These are phyloP conservation scores for Leccinum rimulosum DNA, from an alignment of 768 basidiomycete species.

Conservation along the genomic window DNA sequence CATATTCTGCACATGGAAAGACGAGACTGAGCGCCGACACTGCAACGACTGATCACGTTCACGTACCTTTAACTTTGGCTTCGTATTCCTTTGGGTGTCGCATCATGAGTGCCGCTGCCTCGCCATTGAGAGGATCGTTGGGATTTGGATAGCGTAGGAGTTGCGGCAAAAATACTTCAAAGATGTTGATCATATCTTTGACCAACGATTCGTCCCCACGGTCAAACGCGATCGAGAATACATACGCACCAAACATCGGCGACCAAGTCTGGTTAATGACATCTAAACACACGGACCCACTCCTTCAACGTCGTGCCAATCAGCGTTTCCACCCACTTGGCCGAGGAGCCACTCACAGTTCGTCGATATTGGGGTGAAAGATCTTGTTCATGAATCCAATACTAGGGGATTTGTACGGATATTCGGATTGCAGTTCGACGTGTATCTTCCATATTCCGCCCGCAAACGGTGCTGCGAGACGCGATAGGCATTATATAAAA, in stretches of 20 bases:
- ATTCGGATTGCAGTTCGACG: conserved; percentile 97
- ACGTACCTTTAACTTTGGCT: conserved; percentile 83
- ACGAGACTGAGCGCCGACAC: conserved; percentile 7
- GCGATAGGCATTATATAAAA: conserved; percentile 1
- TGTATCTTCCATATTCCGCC: conserved; percentile 99
- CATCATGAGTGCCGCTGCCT: conserved; percentile 96
- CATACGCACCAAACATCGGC: conserved; percentile 91
- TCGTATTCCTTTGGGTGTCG: conserved; percentile 97
- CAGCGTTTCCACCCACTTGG: not conserved
- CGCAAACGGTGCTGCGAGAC: conserved; percentile 81
- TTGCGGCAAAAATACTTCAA: conserved; percentile 97
- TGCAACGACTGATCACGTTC: not conserved
- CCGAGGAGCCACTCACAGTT: conserved; percentile 61
- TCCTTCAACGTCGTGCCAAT: conserved; percentile 45
- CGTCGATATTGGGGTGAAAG: conserved; percentile 99
- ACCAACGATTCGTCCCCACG: conserved; percentile 2
- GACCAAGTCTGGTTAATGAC: conserved; percentile 99
- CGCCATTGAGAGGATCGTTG: conserved; percentile 96
- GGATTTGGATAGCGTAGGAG: conserved; percentile 97
- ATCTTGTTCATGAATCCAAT: conserved; percentile 99
- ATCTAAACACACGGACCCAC: conserved; percentile 96
- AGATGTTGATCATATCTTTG: conserved; percentile 98
- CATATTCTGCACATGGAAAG: conserved; percentile 69
- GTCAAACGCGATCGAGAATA: not conserved
- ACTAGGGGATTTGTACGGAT: conserved; percentile 97